These are phyloP conservation scores for Paraleonurus japonicus DNA, from an alignment of 257 asterid species.

Conservation along the genomic window DNA sequence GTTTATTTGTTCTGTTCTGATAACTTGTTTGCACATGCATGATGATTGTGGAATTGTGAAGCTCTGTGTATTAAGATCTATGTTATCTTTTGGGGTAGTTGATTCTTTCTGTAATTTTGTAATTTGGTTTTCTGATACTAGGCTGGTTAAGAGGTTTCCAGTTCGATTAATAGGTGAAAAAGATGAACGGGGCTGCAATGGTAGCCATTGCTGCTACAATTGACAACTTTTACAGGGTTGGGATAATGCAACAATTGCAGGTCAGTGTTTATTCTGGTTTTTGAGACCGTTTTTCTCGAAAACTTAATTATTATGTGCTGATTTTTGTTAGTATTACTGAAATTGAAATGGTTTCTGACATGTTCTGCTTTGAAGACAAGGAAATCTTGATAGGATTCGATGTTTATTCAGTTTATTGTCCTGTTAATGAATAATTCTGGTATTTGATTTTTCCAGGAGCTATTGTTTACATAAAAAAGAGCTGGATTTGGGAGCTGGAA, in stretches of 20 bases:
- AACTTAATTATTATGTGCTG: not conserved
- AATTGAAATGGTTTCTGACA: not conserved
- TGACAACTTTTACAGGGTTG: slow-evolving; percentile 87
- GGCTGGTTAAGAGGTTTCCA: slow-evolving; percentile 27
- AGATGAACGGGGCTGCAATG: slow-evolving; percentile 75
- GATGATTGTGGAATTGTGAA: slow-evolving; percentile 3
- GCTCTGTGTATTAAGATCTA: slow-evolving; percentile 34
- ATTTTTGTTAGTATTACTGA: not conserved
- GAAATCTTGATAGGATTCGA: not conserved
- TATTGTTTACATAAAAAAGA: slow-evolving; percentile 73
- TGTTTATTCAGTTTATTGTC: not conserved
- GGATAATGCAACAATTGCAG: slow-evolving; percentile 92
- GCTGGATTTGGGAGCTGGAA: slow-evolving; percentile 42
- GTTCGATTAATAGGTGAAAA: slow-evolving; percentile 18
- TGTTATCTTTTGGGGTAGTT: slow-evolving; percentile 9
- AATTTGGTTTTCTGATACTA: slow-evolving; percentile 17
- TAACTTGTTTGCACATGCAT: slow-evolving; percentile 5
- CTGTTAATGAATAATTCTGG: not conserved
- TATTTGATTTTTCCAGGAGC: slow-evolving; percentile 44
- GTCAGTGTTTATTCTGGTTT: slow-evolving; percentile 27
- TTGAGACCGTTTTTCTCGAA: not conserved
- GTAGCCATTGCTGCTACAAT: slow-evolving; percentile 76
- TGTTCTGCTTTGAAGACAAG: not conserved
- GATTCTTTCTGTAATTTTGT: not conserved
- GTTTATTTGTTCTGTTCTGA: not conserved